phyloP scores from a whole-genome alignment of 2,329 filamentous ascomycete species.

The Aspergillus candidus region DNA sequence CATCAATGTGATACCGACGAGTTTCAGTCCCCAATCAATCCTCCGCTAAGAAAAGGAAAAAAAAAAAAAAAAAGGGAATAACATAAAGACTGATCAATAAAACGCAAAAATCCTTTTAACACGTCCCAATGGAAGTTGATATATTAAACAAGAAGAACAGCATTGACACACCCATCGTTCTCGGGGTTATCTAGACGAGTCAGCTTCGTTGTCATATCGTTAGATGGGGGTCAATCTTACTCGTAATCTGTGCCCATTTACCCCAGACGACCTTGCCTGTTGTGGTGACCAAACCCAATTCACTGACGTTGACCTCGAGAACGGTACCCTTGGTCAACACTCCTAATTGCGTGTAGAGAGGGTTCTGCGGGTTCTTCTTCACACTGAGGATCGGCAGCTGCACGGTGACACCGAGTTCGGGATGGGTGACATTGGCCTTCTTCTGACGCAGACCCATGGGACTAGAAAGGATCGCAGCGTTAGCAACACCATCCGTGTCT shows the following conservation, averaged over 20 bases:
- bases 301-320: conserved; percentile 88
- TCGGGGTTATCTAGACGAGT: conserved; percentile 35
- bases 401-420: conserved; percentile 78
- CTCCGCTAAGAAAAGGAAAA: background rate
- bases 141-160: conserved; percentile 19
- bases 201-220: conserved; percentile 1
- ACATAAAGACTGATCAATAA: background rate
- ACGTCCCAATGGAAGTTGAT: background rate
- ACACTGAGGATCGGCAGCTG: conserved; percentile 74
- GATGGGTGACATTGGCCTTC: conserved; percentile 64
- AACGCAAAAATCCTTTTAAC: background rate
- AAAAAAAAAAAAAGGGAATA: too few relatives aligned
- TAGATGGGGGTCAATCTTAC: conserved; percentile 3
- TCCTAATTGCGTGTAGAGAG: conserved; percentile 86
- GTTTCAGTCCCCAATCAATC: too few relatives aligned
- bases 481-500: background rate
- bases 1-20: too few relatives aligned
- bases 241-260: conserved; percentile 66
- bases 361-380: conserved; percentile 83
- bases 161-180: conserved; percentile 59
- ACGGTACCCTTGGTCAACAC: conserved; percentile 80
- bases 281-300: conserved; percentile 84
- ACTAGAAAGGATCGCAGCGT: conserved; percentile 3
- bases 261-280: conserved; percentile 93
- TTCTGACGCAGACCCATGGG: conserved; percentile 76